phyloP scores from a whole-genome alignment of 345 rosid species.

The Salix koriyanagi region DNA sequence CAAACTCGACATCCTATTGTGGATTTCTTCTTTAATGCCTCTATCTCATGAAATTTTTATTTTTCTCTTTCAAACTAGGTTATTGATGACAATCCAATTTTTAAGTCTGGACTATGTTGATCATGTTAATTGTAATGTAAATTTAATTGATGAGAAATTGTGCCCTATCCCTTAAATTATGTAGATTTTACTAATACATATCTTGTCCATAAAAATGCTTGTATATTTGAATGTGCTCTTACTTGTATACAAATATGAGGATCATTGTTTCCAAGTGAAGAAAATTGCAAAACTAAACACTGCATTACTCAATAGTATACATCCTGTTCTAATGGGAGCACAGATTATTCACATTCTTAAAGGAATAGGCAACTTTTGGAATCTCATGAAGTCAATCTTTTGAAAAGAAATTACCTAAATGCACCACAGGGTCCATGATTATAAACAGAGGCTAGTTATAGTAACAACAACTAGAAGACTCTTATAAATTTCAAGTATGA shows the following conservation, averaged over 20 bases:
- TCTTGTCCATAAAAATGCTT: background rate
- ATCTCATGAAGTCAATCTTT: constrained; percentile 1
- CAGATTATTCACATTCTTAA: background rate
- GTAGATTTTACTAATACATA: background rate
- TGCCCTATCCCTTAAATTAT: background rate
- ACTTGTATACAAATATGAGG: background rate
- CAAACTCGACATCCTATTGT: background rate
- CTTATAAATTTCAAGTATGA: background rate
- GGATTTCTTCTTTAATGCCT: background rate
- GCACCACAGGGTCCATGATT: background rate
- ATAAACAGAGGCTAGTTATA: background rate
- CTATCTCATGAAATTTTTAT: background rate
- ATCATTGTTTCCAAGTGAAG: background rate
- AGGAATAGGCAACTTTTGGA: background rate
- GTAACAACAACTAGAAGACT: background rate
- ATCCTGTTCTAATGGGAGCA: background rate
- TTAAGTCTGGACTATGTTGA: background rate
- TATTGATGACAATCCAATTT: background rate
- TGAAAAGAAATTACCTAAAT: background rate
- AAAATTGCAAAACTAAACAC: background rate
- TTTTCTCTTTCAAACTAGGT: background rate
- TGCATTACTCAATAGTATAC: background rate
- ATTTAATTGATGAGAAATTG: background rate
- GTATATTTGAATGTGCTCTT: background rate
- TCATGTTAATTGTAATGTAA: background rate